These are phyloP conservation scores for Asterophora parasitica DNA, from an alignment of 768 basidiomycete genomes.

Conservation along the genomic window DNA sequence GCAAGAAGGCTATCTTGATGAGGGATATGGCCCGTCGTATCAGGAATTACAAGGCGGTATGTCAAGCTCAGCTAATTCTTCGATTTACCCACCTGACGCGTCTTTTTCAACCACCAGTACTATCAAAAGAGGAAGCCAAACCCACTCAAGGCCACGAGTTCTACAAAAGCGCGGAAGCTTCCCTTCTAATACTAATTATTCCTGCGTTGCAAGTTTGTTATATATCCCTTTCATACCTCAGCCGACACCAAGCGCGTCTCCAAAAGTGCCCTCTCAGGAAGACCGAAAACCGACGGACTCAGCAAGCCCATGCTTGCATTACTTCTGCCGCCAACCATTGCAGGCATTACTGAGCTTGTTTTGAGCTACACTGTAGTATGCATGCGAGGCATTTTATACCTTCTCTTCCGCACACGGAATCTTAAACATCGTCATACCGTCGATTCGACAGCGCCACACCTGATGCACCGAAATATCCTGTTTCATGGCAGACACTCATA, in stretches of 20 bases:
- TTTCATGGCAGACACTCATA: no score
- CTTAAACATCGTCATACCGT: no score
- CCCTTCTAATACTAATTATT: conserved; percentile 41
- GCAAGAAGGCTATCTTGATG: conserved; percentile 52
- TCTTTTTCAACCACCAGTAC: conserved; percentile 26
- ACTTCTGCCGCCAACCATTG: no score
- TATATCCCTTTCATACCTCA: background rate
- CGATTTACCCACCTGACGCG: conserved; percentile 2
- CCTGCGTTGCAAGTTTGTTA: background rate
- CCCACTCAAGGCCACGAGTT: conserved; percentile 51
- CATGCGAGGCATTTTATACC: no score
- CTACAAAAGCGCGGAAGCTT: conserved; percentile 48
- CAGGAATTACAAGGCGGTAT: conserved; percentile 58
- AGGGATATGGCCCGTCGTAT: conserved; percentile 68
- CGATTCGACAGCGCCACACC: no score
- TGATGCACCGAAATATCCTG: no score
- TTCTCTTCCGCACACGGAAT: no score
- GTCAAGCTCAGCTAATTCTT: conserved; percentile 18
- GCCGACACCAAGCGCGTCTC: background rate
- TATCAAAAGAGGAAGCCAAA: conserved; percentile 49
- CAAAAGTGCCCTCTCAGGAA: no score
- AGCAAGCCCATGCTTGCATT: no score
- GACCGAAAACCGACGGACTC: no score
- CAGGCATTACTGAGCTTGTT: no score
- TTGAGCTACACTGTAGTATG: no score